Conservation (phyloP, 495 filamentous ascomycete genomes). For the Astrothelium subdiscretum region DNA sequence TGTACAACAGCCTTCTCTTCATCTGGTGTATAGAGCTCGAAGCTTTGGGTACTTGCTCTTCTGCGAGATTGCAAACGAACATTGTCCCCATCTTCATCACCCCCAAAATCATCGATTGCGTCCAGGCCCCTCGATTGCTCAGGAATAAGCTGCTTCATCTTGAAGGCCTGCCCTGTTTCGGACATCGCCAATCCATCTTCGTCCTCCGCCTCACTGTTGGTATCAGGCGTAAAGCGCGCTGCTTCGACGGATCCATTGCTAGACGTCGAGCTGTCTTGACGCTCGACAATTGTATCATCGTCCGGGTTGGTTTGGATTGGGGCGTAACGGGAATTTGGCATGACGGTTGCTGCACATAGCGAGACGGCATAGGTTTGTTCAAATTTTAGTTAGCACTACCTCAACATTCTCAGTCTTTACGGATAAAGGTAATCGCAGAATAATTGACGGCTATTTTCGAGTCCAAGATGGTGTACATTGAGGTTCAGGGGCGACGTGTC, state of each 20-base stretch:
- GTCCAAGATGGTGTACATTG: too few relatives aligned
- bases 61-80: background rate
- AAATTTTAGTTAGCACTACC: background rate
- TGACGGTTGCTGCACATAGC: background rate
- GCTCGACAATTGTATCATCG: background rate
- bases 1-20: slow-evolving; percentile 62
- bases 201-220: background rate
- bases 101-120: slow-evolving; percentile 12
- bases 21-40: slow-evolving; percentile 56
- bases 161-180: background rate
- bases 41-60: slow-evolving; percentile 35
- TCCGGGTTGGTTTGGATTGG: background rate
- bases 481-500: background rate
- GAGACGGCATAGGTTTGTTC: background rate
- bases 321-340: background rate
- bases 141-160: background rate
- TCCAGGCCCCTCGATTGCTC: background rate
- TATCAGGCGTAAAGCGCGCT: background rate
- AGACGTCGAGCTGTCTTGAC: background rate
- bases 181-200: background rate
- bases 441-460: background rate
- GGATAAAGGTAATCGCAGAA: background rate
- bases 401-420: background rate
- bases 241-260: background rate
- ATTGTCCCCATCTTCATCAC: slow-evolving; percentile 10